These are phyloP conservation scores for Hydnum rufescens DNA, from an alignment of 768 basidiomycete genomes.

Conservation along the genomic window DNA sequence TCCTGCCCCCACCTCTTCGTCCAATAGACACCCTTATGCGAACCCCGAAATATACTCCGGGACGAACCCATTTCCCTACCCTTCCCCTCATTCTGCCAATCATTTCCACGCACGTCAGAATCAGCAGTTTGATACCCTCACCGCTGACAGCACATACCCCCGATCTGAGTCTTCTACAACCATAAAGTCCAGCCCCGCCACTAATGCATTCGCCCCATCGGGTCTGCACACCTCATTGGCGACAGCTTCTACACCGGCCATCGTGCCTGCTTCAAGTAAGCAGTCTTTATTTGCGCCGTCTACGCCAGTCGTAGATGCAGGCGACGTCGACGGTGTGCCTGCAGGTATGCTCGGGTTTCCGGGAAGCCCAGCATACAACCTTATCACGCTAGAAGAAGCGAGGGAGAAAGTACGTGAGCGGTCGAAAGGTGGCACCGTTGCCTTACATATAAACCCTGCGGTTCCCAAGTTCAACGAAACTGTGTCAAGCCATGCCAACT, in stretches of 20 bases:
- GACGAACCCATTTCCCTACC: no score
- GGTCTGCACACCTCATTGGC: not conserved
- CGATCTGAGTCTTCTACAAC: not conserved
- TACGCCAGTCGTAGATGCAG: no score
- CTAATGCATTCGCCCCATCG: not conserved
- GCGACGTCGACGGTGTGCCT: not conserved
- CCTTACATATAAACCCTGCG: not conserved
- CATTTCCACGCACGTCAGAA: no score
- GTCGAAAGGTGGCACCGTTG: not conserved
- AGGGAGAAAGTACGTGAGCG: constrained; percentile 4
- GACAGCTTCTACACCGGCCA: not conserved
- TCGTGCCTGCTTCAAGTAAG: no score
- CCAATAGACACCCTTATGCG: not conserved
- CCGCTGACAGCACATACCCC: not conserved
- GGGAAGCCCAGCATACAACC: constrained; percentile 4
- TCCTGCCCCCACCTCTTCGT: not conserved
- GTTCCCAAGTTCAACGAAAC: not conserved
- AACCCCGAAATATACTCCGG: no score
- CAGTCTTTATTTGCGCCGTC: no score
- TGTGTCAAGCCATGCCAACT: no score
- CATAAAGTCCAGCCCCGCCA: not conserved
- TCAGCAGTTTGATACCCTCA: not conserved
- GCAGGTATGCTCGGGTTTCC: constrained; percentile 5
- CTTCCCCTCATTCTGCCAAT: not conserved
- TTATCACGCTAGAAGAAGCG: constrained; percentile 9